phyloP scores from a whole-genome alignment of 306 rosid genomes.

The Pachyrhizus erosus region DNA sequence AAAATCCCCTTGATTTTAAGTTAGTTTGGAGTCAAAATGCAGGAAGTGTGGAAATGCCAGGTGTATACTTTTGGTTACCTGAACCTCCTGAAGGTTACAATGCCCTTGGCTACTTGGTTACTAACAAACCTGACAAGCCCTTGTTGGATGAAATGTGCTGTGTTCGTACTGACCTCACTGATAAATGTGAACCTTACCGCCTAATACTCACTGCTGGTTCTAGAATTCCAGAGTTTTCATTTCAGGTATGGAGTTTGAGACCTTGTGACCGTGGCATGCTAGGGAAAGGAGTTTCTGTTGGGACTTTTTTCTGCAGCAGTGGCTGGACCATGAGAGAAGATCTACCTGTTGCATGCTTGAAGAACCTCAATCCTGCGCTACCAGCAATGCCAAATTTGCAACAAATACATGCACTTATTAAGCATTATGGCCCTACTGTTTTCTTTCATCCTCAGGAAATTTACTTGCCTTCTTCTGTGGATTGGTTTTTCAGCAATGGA shows the following conservation, averaged over 20 bases:
- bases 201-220: conserved; percentile 46
- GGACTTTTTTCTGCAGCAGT: conserved; percentile 73
- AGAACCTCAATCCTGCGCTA: conserved; percentile 60
- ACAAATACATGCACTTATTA: conserved; percentile 81
- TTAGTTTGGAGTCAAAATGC: conserved; percentile 67
- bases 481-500: conserved; percentile 82
- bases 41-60: conserved; percentile 48
- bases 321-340: conserved; percentile 50
- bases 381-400: conserved; percentile 80
- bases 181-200: conserved; percentile 65
- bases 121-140: conserved; percentile 69
- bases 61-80: conserved; percentile 74
- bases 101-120: conserved; percentile 77
- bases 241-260: conserved; percentile 71
- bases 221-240: conserved; percentile 46
- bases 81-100: conserved; percentile 79
- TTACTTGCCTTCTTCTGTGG: conserved; percentile 88
- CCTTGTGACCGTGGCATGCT: conserved; percentile 71
- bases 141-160: conserved; percentile 77
- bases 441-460: conserved; percentile 85
- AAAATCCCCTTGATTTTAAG: conserved; percentile 69
- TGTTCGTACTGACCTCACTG: conserved; percentile 75
- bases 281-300: conserved; percentile 76
- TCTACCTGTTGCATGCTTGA: conserved; percentile 70
- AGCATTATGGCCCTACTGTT: conserved; percentile 86